These are phyloP conservation scores for Kalmusia sp. DNA, from an alignment of 2,329 filamentous ascomycete genomes.

Conservation along the genomic window DNA sequence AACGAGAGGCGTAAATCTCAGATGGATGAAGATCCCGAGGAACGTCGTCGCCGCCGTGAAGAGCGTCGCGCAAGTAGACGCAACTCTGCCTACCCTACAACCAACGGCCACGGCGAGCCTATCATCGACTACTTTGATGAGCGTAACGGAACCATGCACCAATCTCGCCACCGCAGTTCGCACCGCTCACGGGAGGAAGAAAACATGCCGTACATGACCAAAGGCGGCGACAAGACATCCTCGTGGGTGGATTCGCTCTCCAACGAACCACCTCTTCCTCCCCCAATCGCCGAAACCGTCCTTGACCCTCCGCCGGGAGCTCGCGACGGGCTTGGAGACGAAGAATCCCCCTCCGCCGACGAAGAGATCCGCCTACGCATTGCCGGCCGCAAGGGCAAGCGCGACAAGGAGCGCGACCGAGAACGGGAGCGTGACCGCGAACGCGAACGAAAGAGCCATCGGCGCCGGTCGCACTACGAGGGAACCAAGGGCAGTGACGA, in stretches of 20 bases:
- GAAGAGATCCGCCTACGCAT: conserved; percentile 48
- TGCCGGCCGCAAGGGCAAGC: conserved; percentile 36
- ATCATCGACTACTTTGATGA: conserved; percentile 54
- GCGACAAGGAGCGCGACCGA: conserved; percentile 37
- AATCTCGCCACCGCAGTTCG: conserved; percentile 36
- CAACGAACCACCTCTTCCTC: conserved; percentile 54
- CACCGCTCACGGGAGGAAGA: conserved; percentile 34
- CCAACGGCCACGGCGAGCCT: conserved; percentile 45
- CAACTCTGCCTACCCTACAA: conserved; percentile 42
- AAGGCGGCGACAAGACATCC: conserved; percentile 56
- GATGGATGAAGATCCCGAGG: conserved; percentile 45
- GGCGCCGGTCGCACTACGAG: conserved; percentile 35
- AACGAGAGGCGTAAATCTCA: conserved; percentile 45
- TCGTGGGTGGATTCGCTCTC: conserved; percentile 58
- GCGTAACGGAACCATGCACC: conserved; percentile 44
- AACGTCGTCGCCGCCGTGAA: conserved; percentile 50
- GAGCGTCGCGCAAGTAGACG: conserved; percentile 51
- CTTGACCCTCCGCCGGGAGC: conserved; percentile 47
- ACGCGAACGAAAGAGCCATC: conserved; percentile 34
- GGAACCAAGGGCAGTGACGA: conserved; percentile 26
- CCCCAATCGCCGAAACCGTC: conserved; percentile 55
- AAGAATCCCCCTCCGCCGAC: conserved; percentile 46
- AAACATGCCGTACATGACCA: conserved; percentile 43
- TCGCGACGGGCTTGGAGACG: conserved; percentile 33
- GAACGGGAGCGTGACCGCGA: conserved; percentile 34